These are phyloP conservation scores for Claviceps spartinae DNA, from an alignment of 2,329 filamentous ascomycete genomes.

Conservation along the genomic window DNA sequence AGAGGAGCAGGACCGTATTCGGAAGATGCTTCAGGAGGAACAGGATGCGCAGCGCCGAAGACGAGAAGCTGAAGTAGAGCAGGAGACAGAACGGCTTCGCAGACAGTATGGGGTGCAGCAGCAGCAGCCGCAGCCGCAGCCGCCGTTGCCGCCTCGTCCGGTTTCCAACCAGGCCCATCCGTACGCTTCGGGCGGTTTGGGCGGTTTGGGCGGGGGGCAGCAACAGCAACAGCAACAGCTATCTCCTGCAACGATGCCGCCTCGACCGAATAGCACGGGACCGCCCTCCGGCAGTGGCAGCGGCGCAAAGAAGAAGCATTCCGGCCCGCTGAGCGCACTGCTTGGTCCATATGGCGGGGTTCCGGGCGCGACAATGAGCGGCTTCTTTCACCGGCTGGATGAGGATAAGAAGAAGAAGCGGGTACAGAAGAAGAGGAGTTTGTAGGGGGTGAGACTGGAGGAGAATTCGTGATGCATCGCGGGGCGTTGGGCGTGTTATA, in stretches of 20 bases:
- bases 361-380: slow-evolving; percentile 25
- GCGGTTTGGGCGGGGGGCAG: too few relatives aligned
- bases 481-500: neutral
- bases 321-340: slow-evolving; percentile 15
- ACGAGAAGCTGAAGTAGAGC: slow-evolving; percentile 49
- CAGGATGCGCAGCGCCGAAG: slow-evolving; percentile 38
- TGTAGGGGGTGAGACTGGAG: slow-evolving; percentile 14
- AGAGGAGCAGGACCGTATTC: slow-evolving; percentile 41
- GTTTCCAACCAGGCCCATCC: too few relatives aligned
- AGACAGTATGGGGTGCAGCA: slow-evolving; percentile 49
- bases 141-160: slow-evolving; percentile 17
- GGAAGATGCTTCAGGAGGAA: slow-evolving; percentile 53
- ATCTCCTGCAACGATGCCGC: too few relatives aligned
- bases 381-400: slow-evolving; percentile 26
- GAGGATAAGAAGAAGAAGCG: slow-evolving; percentile 26
- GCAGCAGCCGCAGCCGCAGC: slow-evolving; percentile 20
- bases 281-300: slow-evolving; percentile 10
- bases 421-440: slow-evolving; percentile 35
- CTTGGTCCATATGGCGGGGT: neutral
- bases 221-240: too few relatives aligned
- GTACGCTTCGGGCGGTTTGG: too few relatives aligned
- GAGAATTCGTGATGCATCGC: neutral
- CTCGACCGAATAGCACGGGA: too few relatives aligned
- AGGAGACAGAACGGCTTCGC: slow-evolving; percentile 70
- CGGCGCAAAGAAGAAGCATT: slow-evolving; percentile 12